A percentile compares a stretch with the other conserved stretches of the same genome.
Conservation (phyloP, 768 basidiomycete genomes). For the Neoboletus subvelutipes region DNA sequence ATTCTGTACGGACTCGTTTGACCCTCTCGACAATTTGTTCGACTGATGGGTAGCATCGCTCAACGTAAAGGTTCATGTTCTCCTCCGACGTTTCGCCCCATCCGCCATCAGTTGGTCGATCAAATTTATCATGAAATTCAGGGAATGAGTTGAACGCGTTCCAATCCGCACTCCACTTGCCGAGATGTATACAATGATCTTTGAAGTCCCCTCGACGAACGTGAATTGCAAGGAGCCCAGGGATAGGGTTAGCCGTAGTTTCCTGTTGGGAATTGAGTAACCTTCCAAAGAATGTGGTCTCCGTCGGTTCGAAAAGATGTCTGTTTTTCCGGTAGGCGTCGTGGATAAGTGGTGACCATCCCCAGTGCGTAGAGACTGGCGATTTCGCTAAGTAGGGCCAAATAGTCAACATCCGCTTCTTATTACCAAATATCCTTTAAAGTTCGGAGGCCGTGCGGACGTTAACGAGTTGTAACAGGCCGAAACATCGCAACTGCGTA, state of each 20-base stretch:
- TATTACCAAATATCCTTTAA: constrained; percentile 35
- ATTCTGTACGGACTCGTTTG: constrained; percentile 30
- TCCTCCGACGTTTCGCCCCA: constrained; percentile 17
- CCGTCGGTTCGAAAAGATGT: constrained; percentile 20
- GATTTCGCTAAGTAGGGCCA: constrained; percentile 36
- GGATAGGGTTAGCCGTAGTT: constrained; percentile 20
- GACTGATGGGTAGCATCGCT: constrained; percentile 45
- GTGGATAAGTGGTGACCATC: constrained; percentile 38
- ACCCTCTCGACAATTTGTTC: constrained; percentile 43
- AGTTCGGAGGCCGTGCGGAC: neutral
- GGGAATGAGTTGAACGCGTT: constrained; percentile 48
- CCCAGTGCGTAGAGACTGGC: constrained; percentile 36
- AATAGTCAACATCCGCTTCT: constrained; percentile 33
- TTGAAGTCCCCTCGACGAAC: constrained; percentile 52
- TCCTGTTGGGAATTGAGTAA: neutral
- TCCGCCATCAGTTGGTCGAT: constrained; percentile 28
- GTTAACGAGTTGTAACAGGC: neutral
- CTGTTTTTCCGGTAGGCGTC: constrained; percentile 34
- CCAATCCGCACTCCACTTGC: constrained; percentile 36
- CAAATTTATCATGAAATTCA: constrained; percentile 38
- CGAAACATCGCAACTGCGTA: constrained; percentile 17
- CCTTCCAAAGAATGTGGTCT: neutral
- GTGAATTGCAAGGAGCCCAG: constrained; percentile 50
- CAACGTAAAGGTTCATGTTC: constrained; percentile 27
- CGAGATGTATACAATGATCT: constrained; percentile 44